A percentile compares a stretch with the other conserved stretches of the same genome.
These are phyloP conservation scores for Vigna angularis DNA, from an alignment of 306 rosid species.

Conservation along the genomic window DNA sequence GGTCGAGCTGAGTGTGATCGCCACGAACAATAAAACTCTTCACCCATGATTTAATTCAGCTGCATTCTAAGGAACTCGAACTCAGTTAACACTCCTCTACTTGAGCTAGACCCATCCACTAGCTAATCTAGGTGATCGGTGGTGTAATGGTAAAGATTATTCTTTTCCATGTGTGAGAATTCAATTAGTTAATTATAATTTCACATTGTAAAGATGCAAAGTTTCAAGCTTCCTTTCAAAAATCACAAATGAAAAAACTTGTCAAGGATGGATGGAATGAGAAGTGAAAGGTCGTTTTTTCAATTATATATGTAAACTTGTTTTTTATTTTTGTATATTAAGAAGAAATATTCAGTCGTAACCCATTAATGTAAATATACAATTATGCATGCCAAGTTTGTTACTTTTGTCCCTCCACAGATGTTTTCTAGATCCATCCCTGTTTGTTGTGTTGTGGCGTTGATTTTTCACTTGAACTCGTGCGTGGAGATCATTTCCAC, in stretches of 20 bases:
- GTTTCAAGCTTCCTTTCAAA: slow-evolving; percentile 21
- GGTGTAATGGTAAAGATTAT: neutral
- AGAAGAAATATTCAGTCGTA: neutral
- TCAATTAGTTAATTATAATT: slow-evolving; percentile 9
- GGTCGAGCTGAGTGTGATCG: neutral
- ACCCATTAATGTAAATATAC: neutral
- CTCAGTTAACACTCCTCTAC: neutral
- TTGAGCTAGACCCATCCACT: neutral
- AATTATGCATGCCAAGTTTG: neutral
- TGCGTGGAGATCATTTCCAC: neutral
- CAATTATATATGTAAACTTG: neutral
- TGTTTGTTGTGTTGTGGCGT: slow-evolving; percentile 1
- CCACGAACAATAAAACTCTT: neutral
- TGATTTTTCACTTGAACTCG: slow-evolving; percentile 7
- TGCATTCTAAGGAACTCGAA: neutral
- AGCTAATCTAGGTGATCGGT: neutral
- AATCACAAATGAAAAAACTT: neutral
- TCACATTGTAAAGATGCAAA: neutral
- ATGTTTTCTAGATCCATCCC: neutral
- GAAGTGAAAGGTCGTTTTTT: neutral
- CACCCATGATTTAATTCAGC: neutral
- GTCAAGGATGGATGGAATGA: neutral
- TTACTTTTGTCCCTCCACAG: neutral
- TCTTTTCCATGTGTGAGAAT: neutral
- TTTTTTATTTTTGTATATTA: neutral